Evolutionary conservation across 768 basidiomycete genomes (phyloP).

Genomic region (Hericium coralloides): DNA sequence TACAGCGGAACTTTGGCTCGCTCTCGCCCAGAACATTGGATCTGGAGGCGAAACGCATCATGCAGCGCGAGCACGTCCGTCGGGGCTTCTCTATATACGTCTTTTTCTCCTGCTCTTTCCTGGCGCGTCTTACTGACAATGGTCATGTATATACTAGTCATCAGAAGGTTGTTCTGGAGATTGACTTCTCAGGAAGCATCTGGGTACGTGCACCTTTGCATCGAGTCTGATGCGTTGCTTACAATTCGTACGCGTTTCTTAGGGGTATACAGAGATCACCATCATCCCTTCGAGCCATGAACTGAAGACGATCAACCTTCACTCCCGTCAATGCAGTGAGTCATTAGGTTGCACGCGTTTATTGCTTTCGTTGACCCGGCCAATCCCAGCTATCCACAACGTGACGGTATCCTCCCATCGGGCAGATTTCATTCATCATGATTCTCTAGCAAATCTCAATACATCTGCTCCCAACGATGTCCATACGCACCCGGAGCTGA

Average conservation of each 20-base stretch:
- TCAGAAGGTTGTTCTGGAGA: constrained; percentile 91
- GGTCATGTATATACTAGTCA: constrained; percentile 71
- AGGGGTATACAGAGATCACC: constrained; percentile 94
- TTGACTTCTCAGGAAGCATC: constrained; percentile 83
- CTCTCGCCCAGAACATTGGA: not conserved
- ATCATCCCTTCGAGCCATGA: constrained; percentile 73
- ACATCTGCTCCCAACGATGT: constrained; percentile 67
- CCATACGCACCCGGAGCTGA: constrained; percentile 86
- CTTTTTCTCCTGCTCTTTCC: constrained; percentile 21
- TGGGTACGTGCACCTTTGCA: constrained; percentile 47
- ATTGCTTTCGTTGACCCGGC: constrained; percentile 15
- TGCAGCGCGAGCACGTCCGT: constrained; percentile 71
- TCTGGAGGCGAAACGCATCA: constrained; percentile 19
- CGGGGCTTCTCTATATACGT: constrained; percentile 91
- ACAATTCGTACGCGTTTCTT: constrained; percentile 6
- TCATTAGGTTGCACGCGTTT: constrained; percentile 10
- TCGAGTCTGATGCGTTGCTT: constrained; percentile 8
- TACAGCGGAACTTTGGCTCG: not conserved
- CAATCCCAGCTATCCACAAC: constrained; percentile 50
- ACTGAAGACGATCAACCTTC: constrained; percentile 77
- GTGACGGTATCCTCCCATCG: constrained; percentile 64
- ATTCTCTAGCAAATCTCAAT: constrained; percentile 60
- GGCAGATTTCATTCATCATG: constrained; percentile 72
- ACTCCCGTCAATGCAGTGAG: constrained; percentile 84
- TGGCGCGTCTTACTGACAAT: constrained; percentile 33